Percentiles rank a stretch among this genome's conserved stretches.
phyloP scores from a whole-genome alignment of 768 basidiomycete species.

The Mycena galopus region DNA sequence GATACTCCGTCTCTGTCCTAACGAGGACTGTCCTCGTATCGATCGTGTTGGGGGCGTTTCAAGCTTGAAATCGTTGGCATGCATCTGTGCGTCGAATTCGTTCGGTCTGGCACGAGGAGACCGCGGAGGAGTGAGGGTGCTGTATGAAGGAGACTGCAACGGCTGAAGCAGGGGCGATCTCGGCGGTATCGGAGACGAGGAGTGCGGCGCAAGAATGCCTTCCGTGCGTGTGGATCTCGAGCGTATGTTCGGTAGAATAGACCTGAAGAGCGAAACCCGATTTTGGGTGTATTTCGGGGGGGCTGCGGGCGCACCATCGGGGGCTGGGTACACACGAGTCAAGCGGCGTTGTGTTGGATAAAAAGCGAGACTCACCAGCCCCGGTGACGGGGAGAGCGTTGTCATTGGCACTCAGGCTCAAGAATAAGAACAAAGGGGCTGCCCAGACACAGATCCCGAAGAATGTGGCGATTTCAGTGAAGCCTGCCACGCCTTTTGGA shows the following conservation, averaged over 20 bases:
- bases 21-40: slow-evolving; percentile 31
- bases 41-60: slow-evolving; percentile 57
- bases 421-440: slow-evolving; percentile 92
- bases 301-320: slow-evolving; percentile 19
- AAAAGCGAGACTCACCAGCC: slow-evolving; percentile 36
- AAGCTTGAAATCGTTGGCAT: slow-evolving; percentile 53
- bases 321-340: background rate
- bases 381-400: slow-evolving; percentile 87
- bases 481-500: slow-evolving; percentile 54
- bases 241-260: slow-evolving; percentile 68
- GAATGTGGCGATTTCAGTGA: slow-evolving; percentile 86
- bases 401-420: slow-evolving; percentile 97
- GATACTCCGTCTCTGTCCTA: slow-evolving; percentile 34
- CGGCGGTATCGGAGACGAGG: slow-evolving; percentile 53
- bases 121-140: slow-evolving; percentile 50
- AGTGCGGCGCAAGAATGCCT: slow-evolving; percentile 78
- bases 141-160: slow-evolving; percentile 42
- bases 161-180: slow-evolving; percentile 51
- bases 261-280: slow-evolving; percentile 78
- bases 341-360: slow-evolving; percentile 6
- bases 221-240: slow-evolving; percentile 63
- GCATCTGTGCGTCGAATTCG: slow-evolving; percentile 50
- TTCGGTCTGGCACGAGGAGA: slow-evolving; percentile 52
- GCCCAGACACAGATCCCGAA: slow-evolving; percentile 91
- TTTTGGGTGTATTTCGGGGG: slow-evolving; percentile 27